Conservation (phyloP, 2,329 filamentous ascomycete genomes). For the Westerdykella ornata region DNA sequence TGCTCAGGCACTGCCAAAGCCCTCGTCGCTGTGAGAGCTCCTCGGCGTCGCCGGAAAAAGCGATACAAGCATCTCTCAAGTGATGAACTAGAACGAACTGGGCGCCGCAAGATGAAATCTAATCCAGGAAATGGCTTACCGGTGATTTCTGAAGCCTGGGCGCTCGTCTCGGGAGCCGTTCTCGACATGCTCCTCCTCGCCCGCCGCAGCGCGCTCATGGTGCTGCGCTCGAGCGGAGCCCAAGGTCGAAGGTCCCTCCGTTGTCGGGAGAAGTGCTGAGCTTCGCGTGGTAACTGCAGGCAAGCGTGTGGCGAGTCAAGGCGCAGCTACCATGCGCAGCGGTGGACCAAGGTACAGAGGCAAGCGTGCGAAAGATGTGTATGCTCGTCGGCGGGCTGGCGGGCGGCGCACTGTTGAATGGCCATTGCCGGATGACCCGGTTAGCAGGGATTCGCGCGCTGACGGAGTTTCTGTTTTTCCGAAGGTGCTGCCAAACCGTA, state of each 20-base stretch:
- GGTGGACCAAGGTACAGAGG: no score
- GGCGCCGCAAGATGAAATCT: background rate
- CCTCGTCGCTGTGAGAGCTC: conserved; percentile 16
- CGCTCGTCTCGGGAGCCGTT: conserved; percentile 22
- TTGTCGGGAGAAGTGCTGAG: conserved; percentile 3
- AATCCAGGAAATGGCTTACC: conserved; percentile 16
- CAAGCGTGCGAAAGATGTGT: no score
- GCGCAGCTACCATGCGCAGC: no score
- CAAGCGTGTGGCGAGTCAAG: no score
- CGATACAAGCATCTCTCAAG: no score
- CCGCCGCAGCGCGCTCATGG: conserved; percentile 36
- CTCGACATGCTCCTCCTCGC: conserved; percentile 34
- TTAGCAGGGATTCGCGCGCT: no score
- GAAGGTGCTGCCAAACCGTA: conserved; percentile 6
- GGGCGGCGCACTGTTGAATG: no score
- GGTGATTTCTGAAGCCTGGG: conserved; percentile 12
- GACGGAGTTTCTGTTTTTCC: conserved; percentile 2
- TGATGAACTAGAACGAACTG: no score
- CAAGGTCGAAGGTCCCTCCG: conserved; percentile 23
- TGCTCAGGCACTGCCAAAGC: no score
- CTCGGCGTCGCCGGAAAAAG: conserved; percentile 3
- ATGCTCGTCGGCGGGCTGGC: no score
- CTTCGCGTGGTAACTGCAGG: no score
- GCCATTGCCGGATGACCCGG: no score
- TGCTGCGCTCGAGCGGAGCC: conserved; percentile 30